Evolutionary conservation across 306 rosid genomes (phyloP).

Genomic region (Phaseolus lunatus): DNA sequence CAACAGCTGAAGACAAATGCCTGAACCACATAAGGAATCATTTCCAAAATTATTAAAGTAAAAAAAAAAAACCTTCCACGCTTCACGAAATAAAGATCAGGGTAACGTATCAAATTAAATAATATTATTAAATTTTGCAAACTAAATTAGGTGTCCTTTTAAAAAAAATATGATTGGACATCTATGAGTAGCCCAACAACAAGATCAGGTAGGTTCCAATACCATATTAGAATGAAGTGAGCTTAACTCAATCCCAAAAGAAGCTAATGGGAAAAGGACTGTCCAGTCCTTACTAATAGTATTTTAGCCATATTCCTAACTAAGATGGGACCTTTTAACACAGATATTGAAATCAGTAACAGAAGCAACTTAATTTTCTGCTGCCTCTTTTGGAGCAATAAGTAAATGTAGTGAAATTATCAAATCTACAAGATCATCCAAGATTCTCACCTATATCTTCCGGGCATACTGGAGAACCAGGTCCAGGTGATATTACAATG

Average conservation of each 20-base stretch:
- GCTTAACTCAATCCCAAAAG: background rate
- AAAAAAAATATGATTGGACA: background rate
- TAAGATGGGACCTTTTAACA: background rate
- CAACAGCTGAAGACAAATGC: constrained; percentile 88
- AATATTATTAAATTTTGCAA: constrained; percentile 35
- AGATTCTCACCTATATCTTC: constrained; percentile 81
- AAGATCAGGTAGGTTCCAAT: background rate
- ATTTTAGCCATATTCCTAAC: background rate
- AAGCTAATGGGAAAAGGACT: background rate
- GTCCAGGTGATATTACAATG: constrained; percentile 98
- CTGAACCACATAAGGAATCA: constrained; percentile 58
- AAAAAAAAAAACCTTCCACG: constrained; percentile 27
- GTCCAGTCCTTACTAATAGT: background rate
- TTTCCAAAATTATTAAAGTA: constrained; percentile 38
- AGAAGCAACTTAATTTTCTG: constrained; percentile 31
- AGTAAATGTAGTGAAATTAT: constrained; percentile 26
- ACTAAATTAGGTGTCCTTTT: constrained; percentile 30
- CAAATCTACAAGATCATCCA: constrained; percentile 16
- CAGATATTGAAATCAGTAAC: constrained; percentile 1
- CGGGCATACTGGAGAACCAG: constrained; percentile 90
- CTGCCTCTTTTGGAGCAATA: constrained; percentile 18
- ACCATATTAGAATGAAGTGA: background rate
- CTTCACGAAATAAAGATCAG: constrained; percentile 41
- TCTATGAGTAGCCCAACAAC: background rate
- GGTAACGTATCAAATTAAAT: constrained; percentile 33